Conservation (phyloP, 2,329 filamentous ascomycete genomes). For the Hypoxylon rubiginosum region DNA sequence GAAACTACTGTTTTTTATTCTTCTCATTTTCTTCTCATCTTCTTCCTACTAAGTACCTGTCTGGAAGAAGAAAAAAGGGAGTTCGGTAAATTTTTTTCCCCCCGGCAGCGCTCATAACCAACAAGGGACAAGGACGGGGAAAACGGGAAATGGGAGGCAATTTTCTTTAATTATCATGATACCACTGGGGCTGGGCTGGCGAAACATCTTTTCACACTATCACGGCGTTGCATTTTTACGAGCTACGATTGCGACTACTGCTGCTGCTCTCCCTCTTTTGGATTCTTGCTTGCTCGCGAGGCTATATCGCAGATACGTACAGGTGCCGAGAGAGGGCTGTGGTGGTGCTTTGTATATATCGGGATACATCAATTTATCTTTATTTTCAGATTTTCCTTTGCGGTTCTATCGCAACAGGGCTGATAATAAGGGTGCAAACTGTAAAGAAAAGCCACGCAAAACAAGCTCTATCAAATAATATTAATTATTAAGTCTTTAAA, state of each 20-base stretch:
- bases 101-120: no score
- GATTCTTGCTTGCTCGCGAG: neutral
- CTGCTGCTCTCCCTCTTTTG: neutral
- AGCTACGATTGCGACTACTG: neutral
- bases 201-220: neutral
- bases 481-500: no score
- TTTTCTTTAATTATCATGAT: neutral
- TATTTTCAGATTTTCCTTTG: no score
- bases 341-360: neutral
- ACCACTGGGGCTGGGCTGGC: conserved; percentile 1
- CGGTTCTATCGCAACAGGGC: no score
- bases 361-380: no score
- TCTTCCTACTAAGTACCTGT: no score
- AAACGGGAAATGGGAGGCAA: neutral
- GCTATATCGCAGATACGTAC: neutral
- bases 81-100: no score
- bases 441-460: no score
- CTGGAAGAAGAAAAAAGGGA: neutral
- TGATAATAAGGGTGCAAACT: no score
- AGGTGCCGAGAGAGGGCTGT: neutral
- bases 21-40: neutral
- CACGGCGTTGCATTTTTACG: neutral
- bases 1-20: neutral
- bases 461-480: no score
- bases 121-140: neutral